Conservation (phyloP, 2,329 filamentous ascomycete species). For the Hortaea werneckii region DNA sequence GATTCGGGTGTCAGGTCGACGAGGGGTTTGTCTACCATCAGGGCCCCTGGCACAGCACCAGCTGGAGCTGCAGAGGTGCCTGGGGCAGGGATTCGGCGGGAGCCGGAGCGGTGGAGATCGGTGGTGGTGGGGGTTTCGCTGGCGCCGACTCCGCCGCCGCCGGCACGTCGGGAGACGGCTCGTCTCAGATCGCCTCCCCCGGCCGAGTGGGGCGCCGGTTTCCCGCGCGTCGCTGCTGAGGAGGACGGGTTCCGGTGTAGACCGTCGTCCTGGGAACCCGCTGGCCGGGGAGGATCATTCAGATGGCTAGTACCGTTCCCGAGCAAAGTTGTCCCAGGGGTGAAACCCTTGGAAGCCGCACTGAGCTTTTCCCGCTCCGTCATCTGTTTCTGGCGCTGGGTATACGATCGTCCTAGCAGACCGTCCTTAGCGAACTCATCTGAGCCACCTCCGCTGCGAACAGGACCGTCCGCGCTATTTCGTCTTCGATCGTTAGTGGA, state of each 20-base stretch:
- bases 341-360: conserved; percentile 42
- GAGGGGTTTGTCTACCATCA: conserved; percentile 47
- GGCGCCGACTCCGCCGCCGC: conserved; percentile 5
- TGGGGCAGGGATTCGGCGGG: conserved; percentile 28
- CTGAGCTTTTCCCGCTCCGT: conserved; percentile 31
- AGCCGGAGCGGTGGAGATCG: conserved; percentile 38
- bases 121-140: conserved; percentile 13
- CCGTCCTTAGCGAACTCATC: conserved; percentile 38
- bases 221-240: no score
- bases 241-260: no score
- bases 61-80: no score
- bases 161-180: conserved; percentile 3
- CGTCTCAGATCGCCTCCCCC: conserved; percentile 1
- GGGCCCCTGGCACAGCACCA: no score
- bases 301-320: no score
- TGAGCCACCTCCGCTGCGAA: conserved; percentile 12
- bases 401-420: conserved; percentile 42
- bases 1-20: conserved; percentile 58
- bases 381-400: conserved; percentile 30
- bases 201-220: no score
- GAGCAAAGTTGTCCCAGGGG: conserved; percentile 47
- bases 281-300: no score
- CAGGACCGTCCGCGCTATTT: conserved; percentile 1
- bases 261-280: no score
- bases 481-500: no score